These are phyloP conservation scores for Septoria linicola DNA, from an alignment of 2,329 filamentous ascomycete species.

Conservation along the genomic window DNA sequence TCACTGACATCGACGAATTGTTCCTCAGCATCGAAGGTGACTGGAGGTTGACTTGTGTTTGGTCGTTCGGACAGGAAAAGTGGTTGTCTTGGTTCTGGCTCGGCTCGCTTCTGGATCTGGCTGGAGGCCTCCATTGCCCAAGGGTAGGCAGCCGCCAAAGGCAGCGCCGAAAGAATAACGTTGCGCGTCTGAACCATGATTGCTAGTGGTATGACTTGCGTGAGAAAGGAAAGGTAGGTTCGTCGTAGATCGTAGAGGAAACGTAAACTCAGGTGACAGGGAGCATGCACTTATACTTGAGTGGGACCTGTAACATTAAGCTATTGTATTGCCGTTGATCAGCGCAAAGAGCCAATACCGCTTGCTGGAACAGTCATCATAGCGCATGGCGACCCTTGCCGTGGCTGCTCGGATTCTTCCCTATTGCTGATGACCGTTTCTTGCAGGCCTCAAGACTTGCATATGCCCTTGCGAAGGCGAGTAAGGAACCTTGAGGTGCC, in stretches of 20 bases:
- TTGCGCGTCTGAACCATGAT: constrained; percentile 14
- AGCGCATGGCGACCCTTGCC: neutral
- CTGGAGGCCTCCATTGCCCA: constrained; percentile 13
- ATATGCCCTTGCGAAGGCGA: neutral
- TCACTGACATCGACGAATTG: constrained; percentile 28
- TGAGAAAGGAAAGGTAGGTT: neutral
- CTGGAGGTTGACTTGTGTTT: constrained; percentile 4
- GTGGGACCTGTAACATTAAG: neutral
- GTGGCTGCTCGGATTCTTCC: neutral
- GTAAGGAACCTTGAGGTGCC: too few relatives aligned
- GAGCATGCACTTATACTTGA: neutral
- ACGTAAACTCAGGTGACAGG: neutral
- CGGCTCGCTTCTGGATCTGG: constrained; percentile 2
- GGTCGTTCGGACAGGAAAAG: constrained; percentile 10
- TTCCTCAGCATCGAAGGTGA: constrained; percentile 28
- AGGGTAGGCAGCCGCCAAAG: constrained; percentile 13
- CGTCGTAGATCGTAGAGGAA: neutral
- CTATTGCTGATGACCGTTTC: neutral
- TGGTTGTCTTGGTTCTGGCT: constrained; percentile 11
- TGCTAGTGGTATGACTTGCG: neutral
- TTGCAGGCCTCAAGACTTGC: neutral
- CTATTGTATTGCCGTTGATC: neutral
- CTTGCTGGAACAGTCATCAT: neutral
- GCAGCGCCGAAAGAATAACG: constrained; percentile 15
- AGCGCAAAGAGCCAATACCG: neutral